A percentile compares a stretch with the other conserved stretches of the same genome.
These are phyloP conservation scores for Clonostachys sp. DNA, from an alignment of 2,329 filamentous ascomycete species.

Conservation along the genomic window DNA sequence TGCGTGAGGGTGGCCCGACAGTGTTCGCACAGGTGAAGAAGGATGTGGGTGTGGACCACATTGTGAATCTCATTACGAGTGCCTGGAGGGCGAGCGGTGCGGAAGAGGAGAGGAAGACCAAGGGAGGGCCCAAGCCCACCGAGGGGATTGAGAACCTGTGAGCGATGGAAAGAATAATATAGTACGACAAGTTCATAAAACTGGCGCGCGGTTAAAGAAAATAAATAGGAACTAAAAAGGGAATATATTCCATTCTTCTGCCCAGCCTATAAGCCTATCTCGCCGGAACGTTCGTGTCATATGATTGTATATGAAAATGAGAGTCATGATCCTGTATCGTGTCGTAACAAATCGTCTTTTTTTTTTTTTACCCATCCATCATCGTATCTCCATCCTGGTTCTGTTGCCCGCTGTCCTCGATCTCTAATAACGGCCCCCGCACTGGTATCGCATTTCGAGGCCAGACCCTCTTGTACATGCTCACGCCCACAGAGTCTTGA, in stretches of 20 bases:
- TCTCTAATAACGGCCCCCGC: slow-evolving; percentile 34
- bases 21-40: slow-evolving; percentile 98
- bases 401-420: slow-evolving; percentile 10
- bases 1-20: slow-evolving; percentile 91
- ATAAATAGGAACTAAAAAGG: too few relatives aligned
- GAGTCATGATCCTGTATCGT: background rate
- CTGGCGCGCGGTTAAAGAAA: too few relatives aligned
- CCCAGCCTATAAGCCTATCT: too few relatives aligned
- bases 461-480: slow-evolving; percentile 81
- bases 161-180: slow-evolving; percentile 3
- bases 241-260: too few relatives aligned
- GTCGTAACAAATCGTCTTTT: background rate
- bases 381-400: slow-evolving; percentile 20
- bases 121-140: slow-evolving; percentile 55
- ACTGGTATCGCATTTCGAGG: slow-evolving; percentile 61
- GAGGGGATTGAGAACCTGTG: slow-evolving; percentile 45
- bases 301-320: background rate
- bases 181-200: background rate
- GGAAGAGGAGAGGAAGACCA: slow-evolving; percentile 47
- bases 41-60: slow-evolving; percentile 77
- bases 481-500: slow-evolving; percentile 88
- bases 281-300: background rate
- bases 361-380: slow-evolving; percentile 19
- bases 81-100: slow-evolving; percentile 92
- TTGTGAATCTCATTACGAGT: slow-evolving; percentile 81